Conservation (phyloP, 2,329 filamentous ascomycete genomes). For the Dactylellina leptospora region DNA sequence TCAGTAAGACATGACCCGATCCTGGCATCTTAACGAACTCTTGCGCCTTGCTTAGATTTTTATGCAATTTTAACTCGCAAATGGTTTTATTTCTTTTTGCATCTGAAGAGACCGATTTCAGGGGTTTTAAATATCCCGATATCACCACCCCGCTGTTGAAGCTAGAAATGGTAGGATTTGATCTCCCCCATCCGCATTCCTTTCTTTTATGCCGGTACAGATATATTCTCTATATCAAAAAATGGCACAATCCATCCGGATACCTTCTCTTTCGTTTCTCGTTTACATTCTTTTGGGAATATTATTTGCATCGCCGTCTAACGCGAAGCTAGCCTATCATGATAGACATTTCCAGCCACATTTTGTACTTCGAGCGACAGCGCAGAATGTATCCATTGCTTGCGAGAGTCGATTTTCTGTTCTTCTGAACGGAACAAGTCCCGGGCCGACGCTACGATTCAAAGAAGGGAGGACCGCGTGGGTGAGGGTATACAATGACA, state of each 20-base stretch:
- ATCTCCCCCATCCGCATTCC: background rate
- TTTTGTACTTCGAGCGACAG: slow-evolving; percentile 63
- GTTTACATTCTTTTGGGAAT: slow-evolving; percentile 22
- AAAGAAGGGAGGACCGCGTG: slow-evolving; percentile 64
- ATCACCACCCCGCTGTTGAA: slow-evolving; percentile 4
- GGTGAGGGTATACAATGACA: slow-evolving; percentile 70
- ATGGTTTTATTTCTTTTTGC: background rate
- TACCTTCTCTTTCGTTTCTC: slow-evolving; percentile 24
- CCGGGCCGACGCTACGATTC: slow-evolving; percentile 65
- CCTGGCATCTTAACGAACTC: too few species aligned
- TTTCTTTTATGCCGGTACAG: background rate
- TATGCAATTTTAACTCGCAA: too few species aligned
- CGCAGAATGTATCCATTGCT: slow-evolving; percentile 62
- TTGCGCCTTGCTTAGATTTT: too few species aligned
- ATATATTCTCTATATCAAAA: background rate
- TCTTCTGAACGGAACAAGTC: slow-evolving; percentile 66
- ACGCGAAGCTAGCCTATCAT: slow-evolving; percentile 54
- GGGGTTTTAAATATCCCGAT: slow-evolving; percentile 25
- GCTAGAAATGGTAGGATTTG: background rate
- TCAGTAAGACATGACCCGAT: slow-evolving; percentile 13
- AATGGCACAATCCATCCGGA: background rate
- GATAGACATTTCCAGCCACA: slow-evolving; percentile 61
- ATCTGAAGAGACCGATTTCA: background rate
- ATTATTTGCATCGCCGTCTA: slow-evolving; percentile 18
- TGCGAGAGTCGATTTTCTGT: slow-evolving; percentile 64